phyloP scores from a whole-genome alignment of 1,284 basidiomycete genomes.

The Ustilago crameri region DNA sequence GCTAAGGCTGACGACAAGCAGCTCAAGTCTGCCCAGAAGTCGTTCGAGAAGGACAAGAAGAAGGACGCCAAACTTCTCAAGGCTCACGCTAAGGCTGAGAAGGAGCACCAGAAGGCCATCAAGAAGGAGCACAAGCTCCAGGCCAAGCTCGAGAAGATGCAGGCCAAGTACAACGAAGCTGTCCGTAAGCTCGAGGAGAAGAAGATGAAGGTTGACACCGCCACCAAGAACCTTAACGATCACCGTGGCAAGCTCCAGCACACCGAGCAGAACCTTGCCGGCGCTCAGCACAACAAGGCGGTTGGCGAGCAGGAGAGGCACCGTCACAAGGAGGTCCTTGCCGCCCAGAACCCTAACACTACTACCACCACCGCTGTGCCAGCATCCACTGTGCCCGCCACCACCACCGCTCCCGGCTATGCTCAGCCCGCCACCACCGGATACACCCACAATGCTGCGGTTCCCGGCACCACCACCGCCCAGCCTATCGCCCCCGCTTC shows the following conservation, averaged over 20 bases:
- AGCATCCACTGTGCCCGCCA: neutral
- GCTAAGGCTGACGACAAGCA: conserved; percentile 37
- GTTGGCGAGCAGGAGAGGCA: conserved; percentile 24
- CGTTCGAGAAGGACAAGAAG: conserved; percentile 32
- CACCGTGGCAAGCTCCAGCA: conserved; percentile 21
- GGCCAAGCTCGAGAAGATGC: conserved; percentile 41
- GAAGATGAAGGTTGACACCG: conserved; percentile 42
- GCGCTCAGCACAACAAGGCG: conserved; percentile 34
- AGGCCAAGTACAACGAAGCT: conserved; percentile 37
- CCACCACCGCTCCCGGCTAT: neutral
- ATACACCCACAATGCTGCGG: conserved; percentile 7
- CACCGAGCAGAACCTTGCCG: conserved; percentile 32
- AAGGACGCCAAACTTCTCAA: conserved; percentile 36
- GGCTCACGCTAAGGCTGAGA: conserved; percentile 29
- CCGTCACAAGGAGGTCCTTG: conserved; percentile 29
- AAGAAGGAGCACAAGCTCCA: conserved; percentile 43
- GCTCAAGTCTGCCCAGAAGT: conserved; percentile 29
- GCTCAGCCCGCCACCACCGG: conserved; percentile 8
- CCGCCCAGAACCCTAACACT: neutral
- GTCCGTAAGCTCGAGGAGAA: conserved; percentile 39
- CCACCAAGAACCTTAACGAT: conserved; percentile 19
- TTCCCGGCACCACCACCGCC: neutral
- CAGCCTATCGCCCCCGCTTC: conserved; percentile 1
- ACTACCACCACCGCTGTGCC: neutral
- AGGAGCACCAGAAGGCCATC: conserved; percentile 43